phyloP scores from a whole-genome alignment of 176 grass and related monocot species.

The bread wheat (Triticum aestivum) region DNA sequence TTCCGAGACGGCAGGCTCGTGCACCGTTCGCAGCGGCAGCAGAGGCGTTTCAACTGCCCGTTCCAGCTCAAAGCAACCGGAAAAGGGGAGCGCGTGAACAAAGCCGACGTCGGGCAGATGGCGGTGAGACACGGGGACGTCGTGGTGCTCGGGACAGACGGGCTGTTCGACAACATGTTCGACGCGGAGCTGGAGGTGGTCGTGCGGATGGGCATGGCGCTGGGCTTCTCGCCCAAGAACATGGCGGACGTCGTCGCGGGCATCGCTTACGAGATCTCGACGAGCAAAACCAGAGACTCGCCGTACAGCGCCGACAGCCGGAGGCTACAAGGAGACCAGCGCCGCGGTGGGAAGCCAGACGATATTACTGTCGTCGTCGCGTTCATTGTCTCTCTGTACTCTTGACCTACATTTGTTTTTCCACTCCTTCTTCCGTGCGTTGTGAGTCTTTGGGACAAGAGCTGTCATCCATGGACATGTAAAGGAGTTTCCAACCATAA shows the following conservation, averaged over 20 bases:
- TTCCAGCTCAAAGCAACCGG: background rate
- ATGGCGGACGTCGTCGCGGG: slow-evolving; percentile 14
- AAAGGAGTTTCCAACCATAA: too few species aligned
- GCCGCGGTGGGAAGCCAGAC: slow-evolving; percentile 3
- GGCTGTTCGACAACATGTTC: slow-evolving; percentile 44
- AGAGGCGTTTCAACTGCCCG: slow-evolving; percentile 14
- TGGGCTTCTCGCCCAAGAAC: background rate
- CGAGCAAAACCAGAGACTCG: background rate
- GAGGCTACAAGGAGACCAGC: background rate
- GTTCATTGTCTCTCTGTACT: background rate
- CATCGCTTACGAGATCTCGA: background rate
- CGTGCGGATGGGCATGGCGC: background rate
- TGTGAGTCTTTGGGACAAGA: too few species aligned
- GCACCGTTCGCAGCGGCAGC: background rate
- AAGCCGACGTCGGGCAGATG: background rate
- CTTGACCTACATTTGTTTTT: background rate
- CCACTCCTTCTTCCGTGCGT: too few species aligned
- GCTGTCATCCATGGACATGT: too few species aligned
- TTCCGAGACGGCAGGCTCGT: background rate
- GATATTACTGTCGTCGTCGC: slow-evolving; percentile 41
- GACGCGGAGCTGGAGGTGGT: background rate
- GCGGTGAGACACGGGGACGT: slow-evolving; percentile 15
- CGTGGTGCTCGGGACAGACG: slow-evolving; percentile 28
- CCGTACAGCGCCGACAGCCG: slow-evolving; percentile 11
- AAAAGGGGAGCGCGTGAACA: background rate